phyloP scores from a whole-genome alignment of 495 filamentous ascomycete genomes.

The Antarctomyces pellizariae region DNA sequence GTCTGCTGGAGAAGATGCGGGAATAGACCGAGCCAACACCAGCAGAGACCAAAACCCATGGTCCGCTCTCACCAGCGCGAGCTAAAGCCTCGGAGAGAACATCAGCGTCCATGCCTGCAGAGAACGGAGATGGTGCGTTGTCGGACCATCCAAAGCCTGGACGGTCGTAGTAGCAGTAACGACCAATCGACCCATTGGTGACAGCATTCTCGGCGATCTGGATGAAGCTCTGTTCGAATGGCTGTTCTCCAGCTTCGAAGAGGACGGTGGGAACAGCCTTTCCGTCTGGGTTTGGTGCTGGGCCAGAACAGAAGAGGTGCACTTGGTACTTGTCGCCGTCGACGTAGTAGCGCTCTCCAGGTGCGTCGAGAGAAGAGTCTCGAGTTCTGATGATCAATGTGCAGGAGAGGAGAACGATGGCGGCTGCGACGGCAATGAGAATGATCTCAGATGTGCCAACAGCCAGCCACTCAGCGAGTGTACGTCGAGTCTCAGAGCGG shows the following conservation, averaged over 20 bases:
- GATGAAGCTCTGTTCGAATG: constrained; percentile 54
- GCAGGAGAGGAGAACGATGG: constrained; percentile 46
- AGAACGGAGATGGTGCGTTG: constrained; percentile 79
- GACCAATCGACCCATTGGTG: constrained; percentile 46
- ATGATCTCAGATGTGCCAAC: constrained; percentile 56
- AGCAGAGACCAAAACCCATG: constrained; percentile 43
- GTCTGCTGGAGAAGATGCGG: constrained; percentile 68
- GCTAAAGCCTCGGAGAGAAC: constrained; percentile 66
- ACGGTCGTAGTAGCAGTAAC: constrained; percentile 92
- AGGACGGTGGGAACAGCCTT: constrained; percentile 43
- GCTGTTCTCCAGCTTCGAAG: constrained; percentile 55
- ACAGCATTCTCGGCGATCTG: constrained; percentile 43
- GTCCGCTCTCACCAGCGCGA: constrained; percentile 57
- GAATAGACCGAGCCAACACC: constrained; percentile 70
- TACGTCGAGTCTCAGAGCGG: constrained; percentile 63
- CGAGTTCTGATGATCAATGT: constrained; percentile 55
- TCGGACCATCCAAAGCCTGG: constrained; percentile 82
- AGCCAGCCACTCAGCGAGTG: constrained; percentile 58
- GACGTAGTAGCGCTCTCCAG: constrained; percentile 53
- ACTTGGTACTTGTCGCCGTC: constrained; percentile 63
- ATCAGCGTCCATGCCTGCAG: constrained; percentile 72
- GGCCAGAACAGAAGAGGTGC: constrained; percentile 66
- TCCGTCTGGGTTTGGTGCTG: constrained; percentile 23
- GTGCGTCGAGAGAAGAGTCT: constrained; percentile 44
- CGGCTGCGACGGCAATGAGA: constrained; percentile 37